Evolutionary conservation across 2,329 filamentous ascomycete species (phyloP).

Genomic region (Elsinoe australis): DNA sequence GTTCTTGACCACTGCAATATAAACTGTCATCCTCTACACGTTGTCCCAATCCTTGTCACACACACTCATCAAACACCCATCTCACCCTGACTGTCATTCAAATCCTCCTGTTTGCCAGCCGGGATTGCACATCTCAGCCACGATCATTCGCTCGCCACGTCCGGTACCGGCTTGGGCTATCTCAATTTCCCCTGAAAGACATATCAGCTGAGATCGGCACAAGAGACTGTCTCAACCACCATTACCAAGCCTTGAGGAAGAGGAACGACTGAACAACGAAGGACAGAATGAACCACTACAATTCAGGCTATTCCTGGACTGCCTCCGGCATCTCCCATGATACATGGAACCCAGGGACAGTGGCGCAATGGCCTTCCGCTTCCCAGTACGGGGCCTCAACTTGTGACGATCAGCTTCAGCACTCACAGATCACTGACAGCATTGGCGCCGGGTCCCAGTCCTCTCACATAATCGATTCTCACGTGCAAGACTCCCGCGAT

Average conservation of each 20-base stretch:
- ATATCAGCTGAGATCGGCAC: no score
- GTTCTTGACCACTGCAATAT: neutral
- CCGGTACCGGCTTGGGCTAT: neutral
- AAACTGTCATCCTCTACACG: constrained; percentile 3
- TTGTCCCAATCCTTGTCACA: constrained; percentile 8
- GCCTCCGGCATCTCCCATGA: neutral
- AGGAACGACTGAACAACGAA: neutral
- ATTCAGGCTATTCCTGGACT: neutral
- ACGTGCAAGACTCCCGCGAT: constrained; percentile 5
- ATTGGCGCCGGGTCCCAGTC: neutral
- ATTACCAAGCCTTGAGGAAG: neutral
- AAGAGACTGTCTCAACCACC: neutral
- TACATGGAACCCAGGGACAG: neutral
- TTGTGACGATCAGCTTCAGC: neutral
- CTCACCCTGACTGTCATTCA: neutral
- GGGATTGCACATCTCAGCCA: neutral
- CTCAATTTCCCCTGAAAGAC: no score
- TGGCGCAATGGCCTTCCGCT: neutral
- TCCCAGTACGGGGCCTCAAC: neutral
- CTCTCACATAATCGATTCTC: neutral
- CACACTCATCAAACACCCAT: constrained; percentile 1
- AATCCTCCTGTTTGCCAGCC: neutral
- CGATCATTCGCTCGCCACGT: neutral
- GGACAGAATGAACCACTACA: neutral
- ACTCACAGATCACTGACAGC: neutral